Percentiles rank a stretch among this genome's conserved stretches.
Evolutionary conservation across 2,329 filamentous ascomycete genomes (phyloP).

Genomic region (Lasiodiplodia gonubiensis): DNA sequence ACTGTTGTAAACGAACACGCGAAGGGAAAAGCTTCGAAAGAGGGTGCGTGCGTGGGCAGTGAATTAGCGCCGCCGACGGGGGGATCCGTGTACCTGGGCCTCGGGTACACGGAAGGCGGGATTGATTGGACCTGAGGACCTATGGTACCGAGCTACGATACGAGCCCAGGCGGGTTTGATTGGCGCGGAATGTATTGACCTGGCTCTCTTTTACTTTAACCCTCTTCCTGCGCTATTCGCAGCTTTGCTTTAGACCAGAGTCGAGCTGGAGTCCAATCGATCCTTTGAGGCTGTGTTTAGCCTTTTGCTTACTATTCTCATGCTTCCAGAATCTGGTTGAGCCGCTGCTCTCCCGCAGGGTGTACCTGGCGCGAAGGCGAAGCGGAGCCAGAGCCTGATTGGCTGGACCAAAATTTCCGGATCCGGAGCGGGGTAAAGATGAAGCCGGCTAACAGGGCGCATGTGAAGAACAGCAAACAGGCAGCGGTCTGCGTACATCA

Average conservation of each 20-base stretch:
- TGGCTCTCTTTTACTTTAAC: neutral
- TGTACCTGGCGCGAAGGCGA: neutral
- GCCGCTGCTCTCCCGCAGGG: neutral
- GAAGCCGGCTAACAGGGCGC: neutral
- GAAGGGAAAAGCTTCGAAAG: neutral
- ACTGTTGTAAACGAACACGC: neutral
- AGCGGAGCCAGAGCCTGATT: neutral
- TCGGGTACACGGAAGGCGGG: neutral
- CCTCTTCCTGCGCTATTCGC: neutral
- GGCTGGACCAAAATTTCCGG: neutral
- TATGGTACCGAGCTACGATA: neutral
- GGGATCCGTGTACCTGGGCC: neutral
- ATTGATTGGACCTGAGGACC: neutral
- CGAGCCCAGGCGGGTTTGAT: neutral
- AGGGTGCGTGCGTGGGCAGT: neutral
- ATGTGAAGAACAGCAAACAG: conserved; percentile 4
- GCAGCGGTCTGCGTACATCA: neutral
- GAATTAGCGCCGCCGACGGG: neutral
- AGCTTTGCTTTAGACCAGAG: neutral
- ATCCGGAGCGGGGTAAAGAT: neutral
- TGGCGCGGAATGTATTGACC: neutral
- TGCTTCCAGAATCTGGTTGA: neutral
- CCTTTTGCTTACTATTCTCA: too few species aligned
- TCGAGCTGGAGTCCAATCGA: neutral
- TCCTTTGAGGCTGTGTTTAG: too few species aligned